These are phyloP conservation scores for Przewalskia tangutica DNA, from an alignment of 257 asterid species.

Conservation along the genomic window DNA sequence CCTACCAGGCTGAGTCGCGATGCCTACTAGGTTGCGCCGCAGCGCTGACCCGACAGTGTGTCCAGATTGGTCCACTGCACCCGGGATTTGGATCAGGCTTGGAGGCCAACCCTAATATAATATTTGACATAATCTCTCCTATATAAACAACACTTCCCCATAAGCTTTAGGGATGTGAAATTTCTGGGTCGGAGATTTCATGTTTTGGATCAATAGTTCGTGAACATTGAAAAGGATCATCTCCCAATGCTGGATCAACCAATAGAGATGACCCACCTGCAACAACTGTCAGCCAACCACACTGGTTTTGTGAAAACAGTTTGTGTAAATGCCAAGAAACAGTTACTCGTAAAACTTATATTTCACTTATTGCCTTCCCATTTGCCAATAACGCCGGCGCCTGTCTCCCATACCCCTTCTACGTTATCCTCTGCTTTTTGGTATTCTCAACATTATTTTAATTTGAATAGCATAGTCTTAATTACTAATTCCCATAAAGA, in stretches of 20 bases:
- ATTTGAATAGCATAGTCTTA: neutral
- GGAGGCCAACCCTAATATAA: too few relatives aligned
- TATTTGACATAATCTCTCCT: too few relatives aligned
- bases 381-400: slow-evolving; percentile 46
- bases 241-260: neutral
- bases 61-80: too few relatives aligned
- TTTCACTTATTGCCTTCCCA: slow-evolving; percentile 24
- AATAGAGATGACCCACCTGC: neutral
- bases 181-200: too few relatives aligned
- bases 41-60: too few relatives aligned
- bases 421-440: slow-evolving; percentile 16
- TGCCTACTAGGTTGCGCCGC: too few relatives aligned
- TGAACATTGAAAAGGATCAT: neutral
- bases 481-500: neutral
- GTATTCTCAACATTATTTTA: neutral
- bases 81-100: too few relatives aligned
- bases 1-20: too few relatives aligned
- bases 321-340: neutral
- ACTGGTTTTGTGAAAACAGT: neutral
- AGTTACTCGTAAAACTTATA: neutral
- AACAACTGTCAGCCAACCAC: neutral
- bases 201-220: too few relatives aligned
- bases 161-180: too few relatives aligned
- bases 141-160: too few relatives aligned
- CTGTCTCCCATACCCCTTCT: slow-evolving; percentile 28